These are phyloP conservation scores for Zygoascus meyerae DNA, from an alignment of 1,139 yeast species.

Conservation along the genomic window DNA sequence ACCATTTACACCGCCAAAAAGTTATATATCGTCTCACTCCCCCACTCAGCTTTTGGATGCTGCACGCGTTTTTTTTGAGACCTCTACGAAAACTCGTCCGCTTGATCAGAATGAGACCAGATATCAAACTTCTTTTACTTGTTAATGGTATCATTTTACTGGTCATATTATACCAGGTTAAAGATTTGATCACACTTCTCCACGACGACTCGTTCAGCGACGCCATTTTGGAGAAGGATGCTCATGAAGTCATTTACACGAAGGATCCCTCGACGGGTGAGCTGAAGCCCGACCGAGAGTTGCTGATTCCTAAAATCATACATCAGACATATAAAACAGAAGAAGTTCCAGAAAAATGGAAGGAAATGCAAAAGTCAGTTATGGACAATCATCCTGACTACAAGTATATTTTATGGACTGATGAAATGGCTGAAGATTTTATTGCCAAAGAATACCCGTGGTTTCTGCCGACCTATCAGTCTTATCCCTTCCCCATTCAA, in stretches of 20 bases:
- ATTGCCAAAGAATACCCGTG: conserved; percentile 75
- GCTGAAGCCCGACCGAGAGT: conserved; percentile 18
- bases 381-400: conserved; percentile 78
- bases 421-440: conserved; percentile 72
- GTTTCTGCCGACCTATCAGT: conserved; percentile 75
- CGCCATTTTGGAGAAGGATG: conserved; percentile 54
- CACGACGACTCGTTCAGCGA: conserved; percentile 66
- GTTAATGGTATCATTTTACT: conserved; percentile 39
- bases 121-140: conserved; percentile 25
- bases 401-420: conserved; percentile 83
- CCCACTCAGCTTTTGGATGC: neutral
- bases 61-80: neutral
- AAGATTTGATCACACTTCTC: conserved; percentile 69
- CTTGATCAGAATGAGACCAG: conserved; percentile 23
- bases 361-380: conserved; percentile 68
- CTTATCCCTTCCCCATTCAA: conserved; percentile 74
- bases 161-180: conserved; percentile 56
- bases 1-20: too few relatives aligned
- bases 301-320: conserved; percentile 74
- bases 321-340: conserved; percentile 87
- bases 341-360: conserved; percentile 77
- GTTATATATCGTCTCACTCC: too few relatives aligned
- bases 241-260: conserved; percentile 32
- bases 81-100: neutral
- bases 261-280: conserved; percentile 12